Evolutionary conservation across 139 green algal species (phyloP).

Genomic region (Coccomyxa sp.): DNA sequence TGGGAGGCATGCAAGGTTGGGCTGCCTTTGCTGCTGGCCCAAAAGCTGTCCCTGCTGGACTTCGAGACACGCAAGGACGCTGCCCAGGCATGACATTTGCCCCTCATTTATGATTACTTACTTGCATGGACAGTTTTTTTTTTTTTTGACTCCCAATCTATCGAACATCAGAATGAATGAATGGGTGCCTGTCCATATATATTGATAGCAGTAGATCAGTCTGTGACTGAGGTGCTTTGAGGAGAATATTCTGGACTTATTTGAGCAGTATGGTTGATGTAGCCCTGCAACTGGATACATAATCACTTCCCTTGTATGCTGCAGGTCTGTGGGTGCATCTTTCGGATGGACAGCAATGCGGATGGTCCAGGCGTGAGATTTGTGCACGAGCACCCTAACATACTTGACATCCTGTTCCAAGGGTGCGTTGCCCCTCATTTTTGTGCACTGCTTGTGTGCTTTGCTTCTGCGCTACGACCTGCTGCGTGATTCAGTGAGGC

Average conservation of each 20-base stretch:
- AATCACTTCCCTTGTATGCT: neutral
- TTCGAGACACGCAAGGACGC: slow-evolving; percentile 87
- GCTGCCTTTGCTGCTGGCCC: slow-evolving; percentile 56
- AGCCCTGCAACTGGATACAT: no score
- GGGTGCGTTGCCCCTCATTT: slow-evolving; percentile 37
- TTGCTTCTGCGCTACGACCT: neutral
- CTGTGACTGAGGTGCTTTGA: no score
- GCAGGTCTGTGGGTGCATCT: slow-evolving; percentile 62
- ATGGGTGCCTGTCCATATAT: no score
- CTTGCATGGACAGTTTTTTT: no score
- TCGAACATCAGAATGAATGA: no score
- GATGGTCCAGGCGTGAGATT: slow-evolving; percentile 59
- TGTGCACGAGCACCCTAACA: slow-evolving; percentile 48
- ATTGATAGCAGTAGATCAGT: no score
- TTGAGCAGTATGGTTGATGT: no score
- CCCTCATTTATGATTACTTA: no score
- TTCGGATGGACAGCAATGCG: slow-evolving; percentile 63
- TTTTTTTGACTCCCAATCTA: no score
- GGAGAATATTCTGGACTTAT: no score
- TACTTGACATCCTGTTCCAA: slow-evolving; percentile 65
- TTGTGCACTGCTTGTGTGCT: neutral
- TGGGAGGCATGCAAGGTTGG: slow-evolving; percentile 50
- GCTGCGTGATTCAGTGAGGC: neutral
- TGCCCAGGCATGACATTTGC: slow-evolving; percentile 18
- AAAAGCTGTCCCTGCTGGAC: slow-evolving; percentile 63